Base-by-base conservation (phyloP, 2,329 filamentous ascomycete genomes). In the Ilyonectria mors-panacis region DNA sequence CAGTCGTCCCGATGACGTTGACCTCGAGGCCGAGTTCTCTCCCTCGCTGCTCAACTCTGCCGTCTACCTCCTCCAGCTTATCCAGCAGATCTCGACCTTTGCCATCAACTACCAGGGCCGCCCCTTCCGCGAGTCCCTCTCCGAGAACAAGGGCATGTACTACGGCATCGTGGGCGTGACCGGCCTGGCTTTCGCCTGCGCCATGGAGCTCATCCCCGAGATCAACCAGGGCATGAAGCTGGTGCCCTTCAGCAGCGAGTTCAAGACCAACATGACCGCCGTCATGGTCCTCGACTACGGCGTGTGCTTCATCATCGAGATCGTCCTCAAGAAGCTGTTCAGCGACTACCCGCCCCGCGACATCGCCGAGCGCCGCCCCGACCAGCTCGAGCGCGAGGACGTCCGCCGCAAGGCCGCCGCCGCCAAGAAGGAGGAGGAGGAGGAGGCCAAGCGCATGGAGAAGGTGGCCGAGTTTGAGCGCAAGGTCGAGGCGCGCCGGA, bases 81-180 rank as follows among this genome's bases (percentile, higher is more conserved):
- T 99, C 81, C 96, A 99, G 82, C 96, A 99, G 82, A 97, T 99
- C 78, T 98, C 95, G 26, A 99, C 96, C 3, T 99, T 99, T 77
- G 95, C 96, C 68, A 97, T 99, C 86, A 99, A 99, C 86, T 99
- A 99, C 85, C 96, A 99, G 82, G 96, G 96, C 66, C 93, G 96
- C 10, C 96, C 96, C 13, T 99, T 99, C 92, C 93, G 96, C 67
- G 96, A 99, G 83, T 93, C 93, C 23, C 94, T 99, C 72, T 92
- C 93, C 6, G 96, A 98, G 84, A 99, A 99, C 86, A 93, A 91
- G 81, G 94, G 94, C 80, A 99, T 99, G 96, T 99, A 96, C 85
- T 99, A 93, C 87, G 96, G 96, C 66, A 94, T 99, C 63, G 85
- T 99, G 45, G 92, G 93, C 71, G 95, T 98, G 17, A 94, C 94